Conservation (phyloP, 2,329 filamentous ascomycete genomes). For the Biscogniauxia sp. region DNA sequence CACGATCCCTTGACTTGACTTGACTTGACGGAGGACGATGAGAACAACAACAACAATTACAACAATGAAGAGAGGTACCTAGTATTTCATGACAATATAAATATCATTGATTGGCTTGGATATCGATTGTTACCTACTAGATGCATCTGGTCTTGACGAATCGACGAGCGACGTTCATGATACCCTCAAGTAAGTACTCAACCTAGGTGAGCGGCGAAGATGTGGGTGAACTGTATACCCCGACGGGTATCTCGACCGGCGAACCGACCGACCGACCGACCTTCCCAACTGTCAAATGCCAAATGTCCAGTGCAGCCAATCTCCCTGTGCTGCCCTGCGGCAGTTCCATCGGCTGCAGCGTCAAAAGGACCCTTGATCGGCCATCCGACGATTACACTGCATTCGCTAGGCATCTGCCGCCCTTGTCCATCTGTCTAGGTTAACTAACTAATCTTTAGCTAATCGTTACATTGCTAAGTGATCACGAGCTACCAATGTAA, state of each 20-base stretch:
- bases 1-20: neutral
- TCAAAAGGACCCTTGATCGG: slow-evolving; percentile 1
- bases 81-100: too few relatives aligned
- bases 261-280: neutral
- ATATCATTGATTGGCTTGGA: too few relatives aligned
- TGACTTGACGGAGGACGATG: too few relatives aligned
- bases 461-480: neutral
- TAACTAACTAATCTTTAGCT: neutral
- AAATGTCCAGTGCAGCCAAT: neutral
- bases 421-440: neutral
- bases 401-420: neutral
- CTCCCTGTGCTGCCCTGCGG: neutral
- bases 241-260: neutral
- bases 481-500: neutral
- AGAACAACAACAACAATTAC: too few relatives aligned
- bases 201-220: too few relatives aligned
- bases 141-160: too few relatives aligned
- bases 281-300: neutral
- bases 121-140: too few relatives aligned
- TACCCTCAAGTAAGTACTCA: too few relatives aligned
- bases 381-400: neutral
- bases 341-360: neutral
- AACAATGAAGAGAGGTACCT: too few relatives aligned
- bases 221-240: neutral
- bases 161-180: too few relatives aligned